Percentiles rank a stretch among this genome's conserved stretches.
Conservation (phyloP, 2,329 filamentous ascomycete species). For the Zymoseptoria brevis region DNA sequence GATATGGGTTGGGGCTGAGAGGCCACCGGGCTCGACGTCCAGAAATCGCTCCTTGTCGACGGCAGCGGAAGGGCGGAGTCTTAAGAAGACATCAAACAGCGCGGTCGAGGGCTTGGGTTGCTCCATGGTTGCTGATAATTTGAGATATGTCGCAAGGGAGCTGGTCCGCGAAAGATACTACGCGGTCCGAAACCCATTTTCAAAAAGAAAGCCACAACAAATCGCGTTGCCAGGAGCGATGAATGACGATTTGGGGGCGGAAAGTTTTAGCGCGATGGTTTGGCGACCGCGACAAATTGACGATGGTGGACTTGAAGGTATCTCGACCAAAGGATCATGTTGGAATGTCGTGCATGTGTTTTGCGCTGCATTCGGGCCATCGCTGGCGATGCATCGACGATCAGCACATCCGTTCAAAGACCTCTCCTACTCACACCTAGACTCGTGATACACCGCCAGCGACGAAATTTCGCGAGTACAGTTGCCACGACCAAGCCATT, state of each 20-base stretch:
- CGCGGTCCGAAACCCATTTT: background rate
- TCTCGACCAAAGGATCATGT: conserved; percentile 27
- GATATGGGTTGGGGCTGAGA: conserved; percentile 40
- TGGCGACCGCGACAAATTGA: background rate
- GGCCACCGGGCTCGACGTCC: conserved; percentile 54
- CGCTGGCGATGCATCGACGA: conserved; percentile 22
- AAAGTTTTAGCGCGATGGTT: background rate
- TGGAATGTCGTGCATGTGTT: conserved; percentile 39
- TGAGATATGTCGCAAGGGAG: background rate
- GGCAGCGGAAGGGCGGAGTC: conserved; percentile 50
- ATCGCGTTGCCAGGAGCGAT: background rate
- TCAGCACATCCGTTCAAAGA: conserved; percentile 5
- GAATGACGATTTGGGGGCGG: background rate
- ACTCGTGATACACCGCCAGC: background rate
- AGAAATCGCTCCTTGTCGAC: conserved; percentile 60
- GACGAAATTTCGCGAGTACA: background rate
- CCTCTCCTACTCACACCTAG: conserved; percentile 20
- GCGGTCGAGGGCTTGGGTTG: conserved; percentile 25
- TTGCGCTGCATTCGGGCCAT: conserved; percentile 37
- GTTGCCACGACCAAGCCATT: background rate
- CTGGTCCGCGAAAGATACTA: background rate
- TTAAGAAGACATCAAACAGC: conserved; percentile 86
- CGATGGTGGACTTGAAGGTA: background rate
- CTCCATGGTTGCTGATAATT: conserved; percentile 15
- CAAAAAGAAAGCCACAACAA: background rate